These are phyloP conservation scores for Phytophthora pseudosyringae DNA, from an alignment of 352 stramenopile genomes.

Conservation along the genomic window DNA sequence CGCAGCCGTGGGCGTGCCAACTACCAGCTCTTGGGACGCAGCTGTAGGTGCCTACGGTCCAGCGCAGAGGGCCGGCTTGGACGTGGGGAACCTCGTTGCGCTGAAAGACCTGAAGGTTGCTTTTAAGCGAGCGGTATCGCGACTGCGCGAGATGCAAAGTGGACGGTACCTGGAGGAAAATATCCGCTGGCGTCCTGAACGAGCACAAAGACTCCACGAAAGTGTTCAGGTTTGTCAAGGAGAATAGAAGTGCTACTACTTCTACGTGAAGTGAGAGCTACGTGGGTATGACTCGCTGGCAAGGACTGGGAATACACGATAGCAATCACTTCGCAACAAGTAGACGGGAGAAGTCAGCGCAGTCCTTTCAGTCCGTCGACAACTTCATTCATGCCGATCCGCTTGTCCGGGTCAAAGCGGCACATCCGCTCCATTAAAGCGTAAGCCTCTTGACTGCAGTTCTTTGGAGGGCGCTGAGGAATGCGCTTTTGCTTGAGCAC, in stretches of 20 bases:
- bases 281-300: no score
- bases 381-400: constrained; percentile 1
- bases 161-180: constrained; percentile 69
- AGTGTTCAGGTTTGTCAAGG: constrained; percentile 35
- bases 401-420: background rate
- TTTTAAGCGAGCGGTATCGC: constrained; percentile 81
- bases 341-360: background rate
- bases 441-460: constrained; percentile 18
- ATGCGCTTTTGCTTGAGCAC: constrained; percentile 4
- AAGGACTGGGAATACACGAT: no score
- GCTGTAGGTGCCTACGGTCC: constrained; percentile 64
- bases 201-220: constrained; percentile 24
- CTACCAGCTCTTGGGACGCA: constrained; percentile 72
- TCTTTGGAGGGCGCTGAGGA: constrained; percentile 8
- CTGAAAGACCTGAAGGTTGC: constrained; percentile 79
- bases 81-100: constrained; percentile 69
- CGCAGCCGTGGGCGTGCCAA: constrained; percentile 56
- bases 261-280: no score
- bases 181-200: constrained; percentile 33
- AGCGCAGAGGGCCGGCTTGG: constrained; percentile 59
- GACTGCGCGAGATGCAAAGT: constrained; percentile 89
- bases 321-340: no score
- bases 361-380: background rate
- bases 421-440: constrained; percentile 20
- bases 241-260: background rate